Evolutionary conservation across 352 stramenopile species (phyloP).

Genomic region (Globisporangium cylindrosporum): DNA sequence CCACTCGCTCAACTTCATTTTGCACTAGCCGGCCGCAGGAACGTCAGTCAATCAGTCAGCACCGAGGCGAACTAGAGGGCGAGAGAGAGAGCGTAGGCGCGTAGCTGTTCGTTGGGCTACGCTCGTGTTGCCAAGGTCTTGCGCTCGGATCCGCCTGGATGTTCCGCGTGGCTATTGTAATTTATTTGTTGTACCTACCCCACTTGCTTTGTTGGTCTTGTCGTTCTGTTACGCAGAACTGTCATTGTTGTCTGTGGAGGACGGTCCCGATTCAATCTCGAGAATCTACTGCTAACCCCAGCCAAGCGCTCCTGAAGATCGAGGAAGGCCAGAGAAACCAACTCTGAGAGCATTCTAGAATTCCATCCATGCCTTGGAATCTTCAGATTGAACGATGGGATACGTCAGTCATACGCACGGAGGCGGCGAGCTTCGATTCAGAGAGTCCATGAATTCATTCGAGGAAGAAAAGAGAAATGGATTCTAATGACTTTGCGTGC

Average conservation of each 20-base stretch:
- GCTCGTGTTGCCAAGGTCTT: neutral
- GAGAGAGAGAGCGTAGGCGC: neutral
- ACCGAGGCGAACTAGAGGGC: neutral
- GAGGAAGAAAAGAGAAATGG: neutral
- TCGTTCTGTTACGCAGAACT: neutral
- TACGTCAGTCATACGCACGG: too few species aligned
- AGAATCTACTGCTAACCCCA: too few species aligned
- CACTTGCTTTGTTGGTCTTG: neutral
- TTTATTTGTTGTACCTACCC: constrained; percentile 8
- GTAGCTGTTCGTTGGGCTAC: neutral
- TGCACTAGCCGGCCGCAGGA: constrained; percentile 36
- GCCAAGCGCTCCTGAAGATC: too few species aligned
- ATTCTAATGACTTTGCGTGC: neutral
- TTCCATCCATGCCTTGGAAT: too few species aligned
- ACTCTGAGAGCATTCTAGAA: too few species aligned
- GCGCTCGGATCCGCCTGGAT: constrained; percentile 2
- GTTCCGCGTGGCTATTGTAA: constrained; percentile 9
- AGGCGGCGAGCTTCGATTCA: too few species aligned
- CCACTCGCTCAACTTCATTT: constrained; percentile 83
- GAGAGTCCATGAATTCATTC: too few species aligned
- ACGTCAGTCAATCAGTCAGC: neutral
- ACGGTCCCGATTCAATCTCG: too few species aligned
- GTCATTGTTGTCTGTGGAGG: neutral
- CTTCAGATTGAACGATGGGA: too few species aligned
- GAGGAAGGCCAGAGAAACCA: too few species aligned